Conservation (phyloP, 2,329 filamentous ascomycete species). For the Fusarium sp. region DNA sequence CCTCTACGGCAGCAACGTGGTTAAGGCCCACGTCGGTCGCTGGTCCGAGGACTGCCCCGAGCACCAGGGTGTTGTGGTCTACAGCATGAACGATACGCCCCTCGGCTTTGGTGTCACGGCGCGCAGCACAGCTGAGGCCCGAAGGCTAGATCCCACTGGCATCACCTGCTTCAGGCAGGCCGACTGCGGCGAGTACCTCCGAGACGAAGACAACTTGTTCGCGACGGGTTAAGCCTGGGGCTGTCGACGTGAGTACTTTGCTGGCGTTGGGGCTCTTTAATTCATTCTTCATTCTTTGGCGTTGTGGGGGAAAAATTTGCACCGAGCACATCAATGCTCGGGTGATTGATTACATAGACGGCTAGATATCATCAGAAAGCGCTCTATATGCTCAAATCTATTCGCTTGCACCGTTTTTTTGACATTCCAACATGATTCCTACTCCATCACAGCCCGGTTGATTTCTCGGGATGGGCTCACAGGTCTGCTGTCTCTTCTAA, state of each 20-base stretch:
- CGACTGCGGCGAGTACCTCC: conserved; percentile 93
- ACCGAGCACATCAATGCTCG: conserved; percentile 33
- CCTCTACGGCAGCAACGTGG: conserved; percentile 90
- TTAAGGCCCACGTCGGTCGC: conserved; percentile 77
- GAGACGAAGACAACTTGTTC: conserved; percentile 80
- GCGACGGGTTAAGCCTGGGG: conserved; percentile 57
- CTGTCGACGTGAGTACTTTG: conserved; percentile 7
- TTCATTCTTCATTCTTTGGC: conserved; percentile 28
- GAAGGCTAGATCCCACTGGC: conserved; percentile 88
- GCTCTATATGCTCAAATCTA: conserved; percentile 39
- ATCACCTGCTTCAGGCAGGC: conserved; percentile 92
- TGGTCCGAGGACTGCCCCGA: conserved; percentile 94
- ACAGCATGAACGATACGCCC: conserved; percentile 93
- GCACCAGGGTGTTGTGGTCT: conserved; percentile 90
- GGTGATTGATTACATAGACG: conserved; percentile 39
- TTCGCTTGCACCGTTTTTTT: conserved; percentile 32
- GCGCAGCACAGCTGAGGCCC: conserved; percentile 85
- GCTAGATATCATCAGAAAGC: conserved; percentile 36
- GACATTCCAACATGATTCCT: neutral
- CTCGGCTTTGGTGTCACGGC: conserved; percentile 93
- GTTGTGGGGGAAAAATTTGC: conserved; percentile 35
- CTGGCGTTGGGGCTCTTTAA: conserved; percentile 41
- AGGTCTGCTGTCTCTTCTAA: conserved; percentile 65
- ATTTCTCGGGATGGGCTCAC: conserved; percentile 58
- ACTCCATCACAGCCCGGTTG: conserved; percentile 37